These are phyloP conservation scores for Cicer cuneatum DNA, from an alignment of 306 rosid genomes.

Conservation along the genomic window DNA sequence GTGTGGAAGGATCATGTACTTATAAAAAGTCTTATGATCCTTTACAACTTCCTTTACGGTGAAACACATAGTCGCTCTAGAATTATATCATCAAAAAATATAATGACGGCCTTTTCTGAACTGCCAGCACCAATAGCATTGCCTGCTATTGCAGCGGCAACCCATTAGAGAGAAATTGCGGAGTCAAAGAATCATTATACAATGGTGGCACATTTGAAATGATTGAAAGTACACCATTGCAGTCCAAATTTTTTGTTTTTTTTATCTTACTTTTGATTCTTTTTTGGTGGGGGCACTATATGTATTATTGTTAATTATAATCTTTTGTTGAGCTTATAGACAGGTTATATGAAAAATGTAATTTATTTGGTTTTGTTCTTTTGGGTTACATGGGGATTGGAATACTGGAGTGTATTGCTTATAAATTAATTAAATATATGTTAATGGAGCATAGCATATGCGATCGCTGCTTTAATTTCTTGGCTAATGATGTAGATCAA, in stretches of 20 bases:
- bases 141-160: background rate
- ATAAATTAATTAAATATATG: slow-evolving; percentile 36
- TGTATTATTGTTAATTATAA: background rate
- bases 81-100: slow-evolving; percentile 5
- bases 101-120: background rate
- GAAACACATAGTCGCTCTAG: background rate
- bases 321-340: slow-evolving; percentile 21
- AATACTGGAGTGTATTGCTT: slow-evolving; percentile 28
- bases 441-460: slow-evolving; percentile 44
- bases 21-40: slow-evolving; percentile 17
- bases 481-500: slow-evolving; percentile 5
- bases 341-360: slow-evolving; percentile 17
- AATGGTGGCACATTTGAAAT: slow-evolving; percentile 33
- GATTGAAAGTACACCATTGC: background rate
- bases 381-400: slow-evolving; percentile 8
- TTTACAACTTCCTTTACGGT: slow-evolving; percentile 41
- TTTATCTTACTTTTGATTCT: background rate
- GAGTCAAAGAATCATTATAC: slow-evolving; percentile 32
- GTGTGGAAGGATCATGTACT: slow-evolving; percentile 47
- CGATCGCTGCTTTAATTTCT: slow-evolving; percentile 6
- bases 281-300: background rate
- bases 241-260: background rate
- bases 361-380: slow-evolving; percentile 17
- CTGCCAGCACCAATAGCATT: background rate
- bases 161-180: slow-evolving; percentile 24